Evolutionary conservation across 176 grass and related monocot species (phyloP), one percentile per base, ranked within the genome.

Genomic region (Oryza glaberrima): DNA sequence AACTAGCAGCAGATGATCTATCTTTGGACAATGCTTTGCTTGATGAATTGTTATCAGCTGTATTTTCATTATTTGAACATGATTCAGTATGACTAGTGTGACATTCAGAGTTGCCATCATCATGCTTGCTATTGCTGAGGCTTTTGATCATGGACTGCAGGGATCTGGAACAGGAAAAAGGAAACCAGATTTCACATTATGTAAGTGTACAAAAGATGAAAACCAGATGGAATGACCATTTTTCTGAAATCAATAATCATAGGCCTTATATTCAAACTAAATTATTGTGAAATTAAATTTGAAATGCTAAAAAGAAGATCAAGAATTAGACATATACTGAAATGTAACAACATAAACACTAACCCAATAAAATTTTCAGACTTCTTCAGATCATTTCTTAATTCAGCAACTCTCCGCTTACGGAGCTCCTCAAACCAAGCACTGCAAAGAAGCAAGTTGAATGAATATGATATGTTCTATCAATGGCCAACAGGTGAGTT

Each of bases 391-490:
- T 92, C 94, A 46, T 83, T 88, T 88, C 84, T 97, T 51, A 97
- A 73, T 81, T 97, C 90, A 82, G 88, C 85, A 48, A 97, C 86
- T 90, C 94, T 94, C 65, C 80, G 90, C 74, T 97, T 97, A 61
- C 92, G 88, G 84, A 97, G 90, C 67, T 94, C 94, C 3, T 97
- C 94, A 81, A 85, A 97, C 94, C 92, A 97, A 87, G 88, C 86
- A 84, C 94, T 97, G 82, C 6, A 90, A 84, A 58, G 45, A 78
- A 89, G 77, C 60, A 81, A 86, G 69, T 76, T 67, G 28, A 89
- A 66, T 58, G 30, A 32, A 20, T 36, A 52, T 43, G 44, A 65
- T 80, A 52, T 67, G 51, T 7, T 30, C 19, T 47, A 83, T 52
- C 11, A 40, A 41, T n/a, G 20, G 28, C 43, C 16, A 40, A 41